Evolutionary conservation across 1,139 yeast species (phyloP).

Genomic region (Taphrina deformans): DNA sequence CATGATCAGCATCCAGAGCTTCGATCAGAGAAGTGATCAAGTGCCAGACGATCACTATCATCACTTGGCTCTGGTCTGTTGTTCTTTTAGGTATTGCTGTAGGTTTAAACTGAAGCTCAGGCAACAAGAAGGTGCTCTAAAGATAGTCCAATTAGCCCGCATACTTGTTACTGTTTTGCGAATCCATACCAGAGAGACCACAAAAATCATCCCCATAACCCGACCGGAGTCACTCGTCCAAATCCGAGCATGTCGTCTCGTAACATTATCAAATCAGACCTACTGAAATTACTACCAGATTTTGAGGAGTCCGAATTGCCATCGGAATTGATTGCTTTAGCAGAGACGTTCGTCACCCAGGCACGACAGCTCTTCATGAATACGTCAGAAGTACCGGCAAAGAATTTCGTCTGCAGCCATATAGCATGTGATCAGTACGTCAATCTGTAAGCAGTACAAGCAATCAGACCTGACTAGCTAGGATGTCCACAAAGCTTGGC

Average conservation of each 20-base stretch:
- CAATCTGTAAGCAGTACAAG: background rate
- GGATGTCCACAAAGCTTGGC: conserved; percentile 8
- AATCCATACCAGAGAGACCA: no score
- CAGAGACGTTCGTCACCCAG: conserved; percentile 12
- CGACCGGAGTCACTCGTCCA: no score
- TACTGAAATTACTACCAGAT: conserved; percentile 2
- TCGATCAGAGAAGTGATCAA: no score
- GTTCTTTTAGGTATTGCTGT: no score
- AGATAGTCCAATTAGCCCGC: no score
- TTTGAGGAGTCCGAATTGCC: conserved; percentile 2
- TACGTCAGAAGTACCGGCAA: conserved; percentile 7
- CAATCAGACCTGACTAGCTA: background rate
- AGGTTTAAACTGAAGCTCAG: no score
- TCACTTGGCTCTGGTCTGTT: no score
- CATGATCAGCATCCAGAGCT: no score
- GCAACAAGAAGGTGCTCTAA: no score
- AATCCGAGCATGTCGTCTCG: conserved; percentile 12
- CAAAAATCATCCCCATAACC: no score
- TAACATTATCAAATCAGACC: conserved; percentile 14
- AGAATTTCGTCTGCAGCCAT: conserved; percentile 14
- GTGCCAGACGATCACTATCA: no score
- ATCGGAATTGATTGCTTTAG: conserved; percentile 8
- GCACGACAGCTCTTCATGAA: conserved; percentile 4
- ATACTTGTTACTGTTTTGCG: no score
- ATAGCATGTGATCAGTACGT: conserved; percentile 14